Evolutionary conservation across 768 basidiomycete species (phyloP).

Genomic region (Stropharia rugosoannulata): DNA sequence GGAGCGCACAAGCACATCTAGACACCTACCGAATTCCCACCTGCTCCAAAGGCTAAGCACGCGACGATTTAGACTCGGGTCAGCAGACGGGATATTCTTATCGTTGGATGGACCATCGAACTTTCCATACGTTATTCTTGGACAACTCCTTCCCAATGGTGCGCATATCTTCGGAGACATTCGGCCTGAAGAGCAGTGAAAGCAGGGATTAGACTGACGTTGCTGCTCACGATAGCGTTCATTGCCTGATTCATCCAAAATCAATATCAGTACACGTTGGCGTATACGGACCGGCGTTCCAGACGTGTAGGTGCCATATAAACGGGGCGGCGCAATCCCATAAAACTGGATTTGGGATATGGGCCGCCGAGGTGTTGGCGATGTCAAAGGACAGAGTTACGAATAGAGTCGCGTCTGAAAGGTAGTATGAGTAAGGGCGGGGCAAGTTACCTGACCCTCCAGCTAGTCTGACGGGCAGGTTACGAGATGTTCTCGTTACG

Average conservation of each 20-base stretch:
- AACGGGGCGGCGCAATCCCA: background rate
- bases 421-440: no score
- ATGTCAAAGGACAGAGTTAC: background rate
- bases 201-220: slow-evolving; percentile 1
- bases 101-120: slow-evolving; percentile 3
- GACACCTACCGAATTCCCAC: background rate
- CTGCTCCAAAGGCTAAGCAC: background rate
- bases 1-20: slow-evolving; percentile 4
- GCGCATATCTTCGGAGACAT: background rate
- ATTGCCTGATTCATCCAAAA: no score
- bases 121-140: background rate
- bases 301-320: background rate
- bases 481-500: no score
- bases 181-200: background rate
- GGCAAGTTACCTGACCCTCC: no score
- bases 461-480: no score
- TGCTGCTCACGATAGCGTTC: background rate
- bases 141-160: background rate
- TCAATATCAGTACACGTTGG: background rate
- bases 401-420: background rate
- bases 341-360: background rate
- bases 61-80: slow-evolving; percentile 1
- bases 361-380: background rate
- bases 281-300: slow-evolving; percentile 2
- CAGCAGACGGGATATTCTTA: slow-evolving; percentile 2